Evolutionary conservation across 305 asterid species (phyloP).

Genomic region (Lippia alba): DNA sequence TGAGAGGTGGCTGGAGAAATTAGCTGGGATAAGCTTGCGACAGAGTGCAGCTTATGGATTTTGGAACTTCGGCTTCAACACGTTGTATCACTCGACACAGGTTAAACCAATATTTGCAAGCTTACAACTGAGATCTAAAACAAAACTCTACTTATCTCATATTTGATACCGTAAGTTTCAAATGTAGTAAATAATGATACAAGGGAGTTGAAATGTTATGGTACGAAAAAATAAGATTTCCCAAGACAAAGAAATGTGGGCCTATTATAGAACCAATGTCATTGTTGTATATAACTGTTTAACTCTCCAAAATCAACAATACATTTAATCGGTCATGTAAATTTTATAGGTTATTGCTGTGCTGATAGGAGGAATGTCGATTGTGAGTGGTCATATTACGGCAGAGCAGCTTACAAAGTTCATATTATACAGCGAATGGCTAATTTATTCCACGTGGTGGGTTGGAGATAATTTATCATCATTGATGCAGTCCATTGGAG

Average conservation of each 20-base stretch:
- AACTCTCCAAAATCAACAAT: conserved; percentile 16
- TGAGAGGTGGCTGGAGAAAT: conserved; percentile 72
- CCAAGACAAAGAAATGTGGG: not conserved
- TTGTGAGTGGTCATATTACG: conserved; percentile 86
- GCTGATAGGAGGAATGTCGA: conserved; percentile 93
- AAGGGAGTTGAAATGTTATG: too few relatives aligned
- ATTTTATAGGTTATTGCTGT: conserved; percentile 88
- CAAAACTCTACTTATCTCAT: too few relatives aligned
- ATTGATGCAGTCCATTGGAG: conserved; percentile 95
- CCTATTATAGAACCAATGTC: conserved; percentile 1
- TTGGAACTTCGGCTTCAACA: conserved; percentile 92
- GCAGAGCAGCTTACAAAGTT: conserved; percentile 98
- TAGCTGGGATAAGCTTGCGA: conserved; percentile 83
- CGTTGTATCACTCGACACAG: conserved; percentile 92
- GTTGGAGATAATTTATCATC: conserved; percentile 91
- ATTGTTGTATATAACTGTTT: conserved; percentile 21
- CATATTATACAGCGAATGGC: conserved; percentile 97
- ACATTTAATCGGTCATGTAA: conserved; percentile 26
- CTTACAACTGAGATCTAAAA: too few relatives aligned
- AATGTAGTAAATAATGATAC: too few relatives aligned
- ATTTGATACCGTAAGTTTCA: too few relatives aligned
- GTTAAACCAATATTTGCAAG: conserved; percentile 43
- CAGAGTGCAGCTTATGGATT: conserved; percentile 97
- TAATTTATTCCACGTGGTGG: conserved; percentile 98
- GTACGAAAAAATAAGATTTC: too few relatives aligned